These are phyloP conservation scores for Colletotrichum sp. DNA, from an alignment of 2,329 filamentous ascomycete genomes.

Conservation along the genomic window DNA sequence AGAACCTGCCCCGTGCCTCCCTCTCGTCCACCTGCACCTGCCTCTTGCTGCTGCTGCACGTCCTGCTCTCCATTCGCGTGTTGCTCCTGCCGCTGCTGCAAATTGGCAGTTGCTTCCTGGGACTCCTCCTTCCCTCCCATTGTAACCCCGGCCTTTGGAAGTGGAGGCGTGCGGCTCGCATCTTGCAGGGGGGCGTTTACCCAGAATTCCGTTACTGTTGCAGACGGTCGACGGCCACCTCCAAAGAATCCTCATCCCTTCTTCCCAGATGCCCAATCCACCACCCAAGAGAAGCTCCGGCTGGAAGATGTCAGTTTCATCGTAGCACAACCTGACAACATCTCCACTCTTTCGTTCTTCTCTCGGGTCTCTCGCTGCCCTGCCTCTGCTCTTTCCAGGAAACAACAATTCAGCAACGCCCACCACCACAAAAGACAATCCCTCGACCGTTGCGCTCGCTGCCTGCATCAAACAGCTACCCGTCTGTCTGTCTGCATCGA, in stretches of 20 bases:
- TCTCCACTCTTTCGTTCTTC: constrained; percentile 7
- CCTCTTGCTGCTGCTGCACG: background rate
- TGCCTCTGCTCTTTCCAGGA: background rate
- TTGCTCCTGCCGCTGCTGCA: background rate
- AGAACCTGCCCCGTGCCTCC: background rate
- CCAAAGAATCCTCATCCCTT: constrained; percentile 18
- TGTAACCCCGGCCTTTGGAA: background rate
- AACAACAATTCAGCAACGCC: background rate
- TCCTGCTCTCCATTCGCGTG: background rate
- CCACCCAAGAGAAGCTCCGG: constrained; percentile 13
- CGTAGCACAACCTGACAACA: constrained; percentile 21
- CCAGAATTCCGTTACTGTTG: background rate
- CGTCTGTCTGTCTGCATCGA: background rate
- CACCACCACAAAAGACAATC: background rate
- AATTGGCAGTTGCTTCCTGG: background rate
- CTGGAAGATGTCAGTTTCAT: constrained; percentile 20
- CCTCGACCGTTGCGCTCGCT: background rate
- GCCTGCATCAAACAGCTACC: background rate
- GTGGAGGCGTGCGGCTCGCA: constrained; percentile 9
- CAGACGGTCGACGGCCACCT: constrained; percentile 1
- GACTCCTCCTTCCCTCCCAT: background rate
- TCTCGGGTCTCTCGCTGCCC: background rate
- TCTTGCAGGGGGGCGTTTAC: background rate
- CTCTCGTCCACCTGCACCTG: background rate
- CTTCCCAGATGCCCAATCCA: constrained; percentile 7